Conservation (phyloP, 2,329 filamentous ascomycete species). For the Colletotrichum higginsianum region DNA sequence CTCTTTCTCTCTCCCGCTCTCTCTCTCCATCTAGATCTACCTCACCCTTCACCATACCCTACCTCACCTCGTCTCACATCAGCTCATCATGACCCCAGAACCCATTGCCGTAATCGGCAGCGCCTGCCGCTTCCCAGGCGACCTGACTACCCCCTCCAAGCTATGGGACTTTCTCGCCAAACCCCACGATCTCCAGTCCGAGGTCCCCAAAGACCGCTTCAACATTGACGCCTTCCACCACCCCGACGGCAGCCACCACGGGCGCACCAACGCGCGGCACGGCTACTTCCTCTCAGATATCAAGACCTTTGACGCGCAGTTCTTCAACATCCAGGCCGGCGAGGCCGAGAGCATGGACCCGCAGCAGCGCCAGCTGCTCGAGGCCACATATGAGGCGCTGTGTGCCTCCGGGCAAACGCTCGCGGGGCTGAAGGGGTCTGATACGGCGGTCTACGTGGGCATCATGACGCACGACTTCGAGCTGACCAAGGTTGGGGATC, state of each 20-base stretch:
- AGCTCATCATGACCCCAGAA: slow-evolving; percentile 22
- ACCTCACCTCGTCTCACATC: background rate
- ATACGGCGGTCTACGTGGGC: slow-evolving; percentile 42
- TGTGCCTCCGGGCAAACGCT: slow-evolving; percentile 42
- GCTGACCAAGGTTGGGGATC: slow-evolving; percentile 44
- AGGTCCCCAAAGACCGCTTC: slow-evolving; percentile 27
- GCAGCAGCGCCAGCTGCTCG: slow-evolving; percentile 52
- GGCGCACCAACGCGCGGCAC: slow-evolving; percentile 45
- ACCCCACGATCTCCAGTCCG: slow-evolving; percentile 24
- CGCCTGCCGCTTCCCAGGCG: slow-evolving; percentile 46
- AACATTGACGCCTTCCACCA: slow-evolving; percentile 23
- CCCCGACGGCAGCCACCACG: slow-evolving; percentile 15
- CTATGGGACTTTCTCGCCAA: slow-evolving; percentile 43
- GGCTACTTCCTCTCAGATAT: slow-evolving; percentile 44
- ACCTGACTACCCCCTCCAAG: slow-evolving; percentile 42
- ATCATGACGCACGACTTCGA: slow-evolving; percentile 48
- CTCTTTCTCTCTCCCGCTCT: too few species aligned
- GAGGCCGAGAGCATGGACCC: slow-evolving; percentile 53
- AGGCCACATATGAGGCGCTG: slow-evolving; percentile 53
- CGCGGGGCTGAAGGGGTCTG: slow-evolving; percentile 1
- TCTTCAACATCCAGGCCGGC: slow-evolving; percentile 49
- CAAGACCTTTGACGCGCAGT: slow-evolving; percentile 46
- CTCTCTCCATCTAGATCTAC: too few species aligned
- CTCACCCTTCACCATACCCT: too few species aligned
- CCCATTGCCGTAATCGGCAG: slow-evolving; percentile 46